Base-by-base conservation (phyloP, 2,329 filamentous ascomycete genomes). In the Monosporascus sp. region DNA sequence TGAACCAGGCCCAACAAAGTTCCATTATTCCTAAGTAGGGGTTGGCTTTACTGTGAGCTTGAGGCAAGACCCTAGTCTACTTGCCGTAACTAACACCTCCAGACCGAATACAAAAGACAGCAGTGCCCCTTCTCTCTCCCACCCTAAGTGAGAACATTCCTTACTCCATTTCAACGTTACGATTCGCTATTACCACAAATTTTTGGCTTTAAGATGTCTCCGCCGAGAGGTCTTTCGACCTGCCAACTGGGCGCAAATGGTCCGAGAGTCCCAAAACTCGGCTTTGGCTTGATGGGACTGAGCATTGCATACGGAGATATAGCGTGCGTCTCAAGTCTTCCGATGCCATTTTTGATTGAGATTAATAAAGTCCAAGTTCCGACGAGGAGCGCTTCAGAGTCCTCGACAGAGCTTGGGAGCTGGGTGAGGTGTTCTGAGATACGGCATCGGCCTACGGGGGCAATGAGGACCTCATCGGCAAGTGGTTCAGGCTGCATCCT, bases 231-330 rank as follows among this genome's bases (percentile, higher is more conserved):
- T 24, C 49, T 65, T n/a, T 63, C 65, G 11, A 76, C 72, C 31
- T 72, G 72, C 53, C 72, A 72, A 40, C 70, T 84, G 16, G 79
- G 80, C 55, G 76, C 74, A 55, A 71, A 78, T 58, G 80, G 80
- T 17, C 78, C 78, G 0, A 60, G 73, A 20, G 75, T 85, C 35
- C 72, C 75, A 3, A 70, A 72, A 8, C 60, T 82, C 7, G 80
- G 81, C 11, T 74, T 81, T 35, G 79, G 81, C 17, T 67, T 77
- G 22, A 83, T 84, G 80, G 78, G 79, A 3, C 59, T 77, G 24
- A 68, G 68, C 24, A 45, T 61, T 1, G 68, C 57, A 44, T 76
- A 75, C 40, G 73, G 74, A 20, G 19, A 44, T 44, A 22, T 31
- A 31, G 27, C 27, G 27, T 31, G 27, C 27, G 27, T 31, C 9